Conservation (phyloP, 1,284 basidiomycete species). For the Macrocystidia cucumis region DNA sequence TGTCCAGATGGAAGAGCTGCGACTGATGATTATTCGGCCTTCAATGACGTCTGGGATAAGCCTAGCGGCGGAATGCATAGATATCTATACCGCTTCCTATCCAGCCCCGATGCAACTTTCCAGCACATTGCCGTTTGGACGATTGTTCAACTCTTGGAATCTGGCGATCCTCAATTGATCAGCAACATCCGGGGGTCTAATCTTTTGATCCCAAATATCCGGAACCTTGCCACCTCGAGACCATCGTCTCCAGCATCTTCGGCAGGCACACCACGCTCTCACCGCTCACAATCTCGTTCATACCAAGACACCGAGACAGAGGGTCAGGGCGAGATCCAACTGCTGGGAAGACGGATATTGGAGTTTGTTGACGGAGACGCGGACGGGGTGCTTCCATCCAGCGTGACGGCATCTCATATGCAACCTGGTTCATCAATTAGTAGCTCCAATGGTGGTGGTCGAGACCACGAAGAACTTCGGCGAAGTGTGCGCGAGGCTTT, state of each 20-base stretch:
- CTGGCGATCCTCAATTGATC: slow-evolving; percentile 86
- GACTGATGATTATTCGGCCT: slow-evolving; percentile 94
- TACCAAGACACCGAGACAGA: slow-evolving; percentile 79
- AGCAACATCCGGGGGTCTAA: slow-evolving; percentile 83
- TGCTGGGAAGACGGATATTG: slow-evolving; percentile 77
- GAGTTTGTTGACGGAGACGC: slow-evolving; percentile 76
- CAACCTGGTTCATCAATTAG: slow-evolving; percentile 55
- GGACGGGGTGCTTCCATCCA: slow-evolving; percentile 51
- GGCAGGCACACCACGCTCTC: slow-evolving; percentile 66
- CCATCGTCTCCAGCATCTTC: slow-evolving; percentile 68
- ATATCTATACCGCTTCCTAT: slow-evolving; percentile 93
- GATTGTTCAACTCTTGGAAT: slow-evolving; percentile 94
- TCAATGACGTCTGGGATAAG: slow-evolving; percentile 97
- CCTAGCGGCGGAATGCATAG: slow-evolving; percentile 96
- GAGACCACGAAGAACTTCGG: slow-evolving; percentile 71
- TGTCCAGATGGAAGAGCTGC: slow-evolving; percentile 63
- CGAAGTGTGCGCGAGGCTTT: slow-evolving; percentile 77
- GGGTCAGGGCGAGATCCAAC: slow-evolving; percentile 83
- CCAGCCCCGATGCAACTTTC: slow-evolving; percentile 96
- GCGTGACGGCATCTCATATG: slow-evolving; percentile 54
- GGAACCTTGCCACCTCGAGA: slow-evolving; percentile 70
- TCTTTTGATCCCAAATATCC: slow-evolving; percentile 79
- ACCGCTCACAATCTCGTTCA: slow-evolving; percentile 59
- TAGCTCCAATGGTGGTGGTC: slow-evolving; percentile 45
- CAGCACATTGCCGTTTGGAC: slow-evolving; percentile 99